Base-by-base conservation (phyloP, 495 filamentous ascomycete species). In the Penicillium lividum region DNA sequence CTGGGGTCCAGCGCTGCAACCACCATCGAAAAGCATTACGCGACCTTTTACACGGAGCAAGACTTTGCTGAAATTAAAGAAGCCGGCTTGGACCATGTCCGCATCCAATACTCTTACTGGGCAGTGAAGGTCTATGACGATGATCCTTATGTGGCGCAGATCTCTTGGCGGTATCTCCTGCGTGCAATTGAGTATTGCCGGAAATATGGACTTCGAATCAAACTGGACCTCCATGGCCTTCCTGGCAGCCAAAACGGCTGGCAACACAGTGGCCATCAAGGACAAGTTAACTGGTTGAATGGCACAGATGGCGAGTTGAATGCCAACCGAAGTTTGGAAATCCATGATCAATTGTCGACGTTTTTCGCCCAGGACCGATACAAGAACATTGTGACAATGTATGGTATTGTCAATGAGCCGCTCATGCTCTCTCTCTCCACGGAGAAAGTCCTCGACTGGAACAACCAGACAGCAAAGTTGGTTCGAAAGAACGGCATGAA, bases 91-190 rank as follows among this genome's bases (percentile, higher is more conserved):
- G 95, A 99, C 70, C 94, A 99, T 71, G 89, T 99, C 9, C 89
- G 95, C 49, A 96, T 99, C 36, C 92, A 88, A 3, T 98, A 89
- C 70, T 89, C 89, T 3, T 99, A 99, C 79, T 99, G 95, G 95
- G 91, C 92, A 0, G 86, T 98, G 3, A 84, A 82, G 46, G 90
- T 88, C 0, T 96, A 95, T 68, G 86, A 89, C 33, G 89, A 81
- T 16, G 94, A 99, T 66, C 90, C 92, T 1, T 99, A 95, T 67
- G 82, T 99, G 25, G 82, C 88, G 31, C 86, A 92, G 57, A 90
- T 89, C 30, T 85, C 89, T 1, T 99, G 94, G 94, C 83, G 95
- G 13, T 99, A 99, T 70, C 86, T 99, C 0, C 82, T 99, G 3
- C 86, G 95, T 28, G 90, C 81, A 4, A 95, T 99, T 62, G 95